Evolutionary conservation across 2,329 filamentous ascomycete species (phyloP).

Genomic region (Aspergillus pseudoglaucus): DNA sequence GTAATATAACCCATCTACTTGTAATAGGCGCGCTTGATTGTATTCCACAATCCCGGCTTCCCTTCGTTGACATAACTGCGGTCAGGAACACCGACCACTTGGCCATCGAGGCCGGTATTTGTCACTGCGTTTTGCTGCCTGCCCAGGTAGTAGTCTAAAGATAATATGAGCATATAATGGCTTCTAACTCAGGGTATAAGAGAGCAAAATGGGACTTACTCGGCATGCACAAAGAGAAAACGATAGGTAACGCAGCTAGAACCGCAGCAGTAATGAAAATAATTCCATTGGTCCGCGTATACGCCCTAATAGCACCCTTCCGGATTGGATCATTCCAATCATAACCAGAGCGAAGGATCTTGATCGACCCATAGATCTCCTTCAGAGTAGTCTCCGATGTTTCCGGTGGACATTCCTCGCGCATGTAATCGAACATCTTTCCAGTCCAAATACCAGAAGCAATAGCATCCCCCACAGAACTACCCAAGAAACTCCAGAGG

Average conservation of each 20-base stretch:
- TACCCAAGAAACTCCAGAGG: constrained; percentile 37
- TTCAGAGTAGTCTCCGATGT: background rate
- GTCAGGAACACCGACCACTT: constrained; percentile 7
- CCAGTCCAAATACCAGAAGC: constrained; percentile 33
- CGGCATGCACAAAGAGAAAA: constrained; percentile 38
- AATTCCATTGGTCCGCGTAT: constrained; percentile 30
- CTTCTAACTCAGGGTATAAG: too few species aligned
- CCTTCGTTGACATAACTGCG: background rate
- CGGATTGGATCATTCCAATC: constrained; percentile 29
- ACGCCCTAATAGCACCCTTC: constrained; percentile 34
- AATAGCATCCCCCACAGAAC: constrained; percentile 35
- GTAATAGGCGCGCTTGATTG: background rate
- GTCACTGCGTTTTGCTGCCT: constrained; percentile 20
- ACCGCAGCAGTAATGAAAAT: constrained; percentile 28
- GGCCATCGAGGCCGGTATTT: constrained; percentile 17
- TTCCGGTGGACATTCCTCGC: background rate
- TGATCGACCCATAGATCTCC: constrained; percentile 32
- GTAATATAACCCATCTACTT: background rate
- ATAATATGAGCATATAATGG: too few species aligned
- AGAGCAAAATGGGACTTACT: background rate
- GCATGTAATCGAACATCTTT: constrained; percentile 2
- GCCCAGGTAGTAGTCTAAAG: constrained; percentile 24
- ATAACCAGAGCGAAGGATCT: constrained; percentile 26
- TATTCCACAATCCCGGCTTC: background rate
- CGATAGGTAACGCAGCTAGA: constrained; percentile 25